Percentiles rank a stretch among this genome's conserved stretches.
Evolutionary conservation across 2,329 filamentous ascomycete species (phyloP).

Genomic region (Capronia epimyces): DNA sequence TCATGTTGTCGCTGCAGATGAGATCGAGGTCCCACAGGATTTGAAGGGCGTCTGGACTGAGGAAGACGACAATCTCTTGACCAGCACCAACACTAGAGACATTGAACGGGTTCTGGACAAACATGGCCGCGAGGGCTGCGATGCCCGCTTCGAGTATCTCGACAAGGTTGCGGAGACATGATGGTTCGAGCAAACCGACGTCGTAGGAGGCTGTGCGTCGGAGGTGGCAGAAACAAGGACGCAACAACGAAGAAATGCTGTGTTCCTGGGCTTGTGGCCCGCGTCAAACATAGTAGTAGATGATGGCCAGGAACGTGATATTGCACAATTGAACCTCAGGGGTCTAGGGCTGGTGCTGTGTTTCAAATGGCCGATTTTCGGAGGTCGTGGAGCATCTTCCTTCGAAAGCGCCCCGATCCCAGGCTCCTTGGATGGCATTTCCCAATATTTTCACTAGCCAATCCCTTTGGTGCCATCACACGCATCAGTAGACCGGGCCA

Average conservation of each 20-base stretch:
- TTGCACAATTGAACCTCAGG: no score
- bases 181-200: neutral
- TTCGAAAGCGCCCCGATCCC: no score
- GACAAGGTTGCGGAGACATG: slow-evolving; percentile 1
- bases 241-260: neutral
- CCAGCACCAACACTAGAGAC: slow-evolving; percentile 32
- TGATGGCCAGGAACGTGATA: no score
- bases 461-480: no score
- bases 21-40: slow-evolving; percentile 36
- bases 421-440: no score
- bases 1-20: slow-evolving; percentile 19
- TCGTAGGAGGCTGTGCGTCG: neutral
- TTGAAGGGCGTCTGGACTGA: slow-evolving; percentile 46
- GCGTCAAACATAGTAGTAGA: no score
- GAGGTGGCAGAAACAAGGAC: neutral
- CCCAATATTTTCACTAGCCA: no score
- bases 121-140: slow-evolving; percentile 38
- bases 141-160: slow-evolving; percentile 3
- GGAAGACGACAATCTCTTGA: slow-evolving; percentile 40
- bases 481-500: no score
- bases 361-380: no score
- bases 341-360: no score
- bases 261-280: no score
- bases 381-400: no score
- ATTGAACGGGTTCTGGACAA: slow-evolving; percentile 39